These are phyloP conservation scores for Boletus vinaceobasis DNA, from an alignment of 768 basidiomycete species.

Conservation along the genomic window DNA sequence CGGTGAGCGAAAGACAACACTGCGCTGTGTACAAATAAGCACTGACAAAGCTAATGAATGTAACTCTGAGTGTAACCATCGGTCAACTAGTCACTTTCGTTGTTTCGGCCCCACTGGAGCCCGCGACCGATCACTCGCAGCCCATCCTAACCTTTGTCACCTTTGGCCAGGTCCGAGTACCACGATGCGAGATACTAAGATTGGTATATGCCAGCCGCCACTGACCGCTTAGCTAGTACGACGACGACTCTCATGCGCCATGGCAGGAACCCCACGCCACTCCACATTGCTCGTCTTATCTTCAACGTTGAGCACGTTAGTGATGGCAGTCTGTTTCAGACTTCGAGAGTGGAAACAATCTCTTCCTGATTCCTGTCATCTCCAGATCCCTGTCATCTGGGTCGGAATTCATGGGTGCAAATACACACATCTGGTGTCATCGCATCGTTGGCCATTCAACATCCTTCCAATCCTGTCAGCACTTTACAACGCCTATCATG, in stretches of 20 bases:
- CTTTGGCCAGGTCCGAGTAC: too few species aligned
- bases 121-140: too few species aligned
- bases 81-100: too few species aligned
- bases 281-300: not conserved
- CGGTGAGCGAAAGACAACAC: too few species aligned
- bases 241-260: not conserved
- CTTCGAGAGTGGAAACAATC: too few species aligned
- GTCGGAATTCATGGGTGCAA: not conserved
- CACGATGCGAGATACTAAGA: too few species aligned
- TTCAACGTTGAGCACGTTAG: not conserved
- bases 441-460: not conserved
- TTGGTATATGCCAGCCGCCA: too few species aligned
- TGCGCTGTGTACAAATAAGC: too few species aligned
- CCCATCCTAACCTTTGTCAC: too few species aligned
- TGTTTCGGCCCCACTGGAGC: too few species aligned
- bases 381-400: not conserved
- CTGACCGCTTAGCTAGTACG: too few species aligned
- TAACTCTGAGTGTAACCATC: too few species aligned
- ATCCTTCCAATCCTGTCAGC: not conserved
- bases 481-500: not conserved
- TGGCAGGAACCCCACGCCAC: not conserved
- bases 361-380: not conserved
- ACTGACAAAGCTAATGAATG: not conserved
- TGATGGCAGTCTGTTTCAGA: not conserved
- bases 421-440: not conserved